These are phyloP conservation scores for Blastobotrys indianensis DNA, from an alignment of 1,139 yeast species.

Conservation along the genomic window DNA sequence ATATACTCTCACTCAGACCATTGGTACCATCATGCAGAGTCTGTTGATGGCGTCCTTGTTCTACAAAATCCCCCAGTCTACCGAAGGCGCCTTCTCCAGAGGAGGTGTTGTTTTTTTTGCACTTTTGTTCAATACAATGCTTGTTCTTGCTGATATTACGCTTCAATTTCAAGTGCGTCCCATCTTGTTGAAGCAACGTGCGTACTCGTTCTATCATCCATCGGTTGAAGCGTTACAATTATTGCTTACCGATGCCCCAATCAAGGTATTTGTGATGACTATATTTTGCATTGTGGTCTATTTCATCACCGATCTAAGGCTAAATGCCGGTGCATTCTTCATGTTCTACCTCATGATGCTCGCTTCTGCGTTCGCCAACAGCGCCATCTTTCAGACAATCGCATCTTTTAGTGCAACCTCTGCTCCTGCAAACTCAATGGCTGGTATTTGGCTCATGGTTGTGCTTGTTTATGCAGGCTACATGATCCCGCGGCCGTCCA, in stretches of 20 bases:
- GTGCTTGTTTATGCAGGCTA: conserved; percentile 47
- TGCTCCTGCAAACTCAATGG: conserved; percentile 49
- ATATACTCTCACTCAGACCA: conserved; percentile 42
- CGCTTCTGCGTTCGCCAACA: conserved; percentile 33
- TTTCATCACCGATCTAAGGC: conserved; percentile 36
- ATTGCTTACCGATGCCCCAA: conserved; percentile 35
- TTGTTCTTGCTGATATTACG: conserved; percentile 40
- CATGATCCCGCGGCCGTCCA: conserved; percentile 43
- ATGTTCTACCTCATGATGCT: conserved; percentile 33
- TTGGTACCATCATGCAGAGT: conserved; percentile 46
- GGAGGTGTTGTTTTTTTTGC: conserved; percentile 42
- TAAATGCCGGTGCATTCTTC: conserved; percentile 40
- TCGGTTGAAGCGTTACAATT: conserved; percentile 40
- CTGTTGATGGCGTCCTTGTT: conserved; percentile 49
- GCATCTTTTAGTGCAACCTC: conserved; percentile 51
- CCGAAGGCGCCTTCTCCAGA: conserved; percentile 48
- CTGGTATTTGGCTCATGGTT: conserved; percentile 42
- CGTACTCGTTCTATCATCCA: conserved; percentile 41
- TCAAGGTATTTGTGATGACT: conserved; percentile 30
- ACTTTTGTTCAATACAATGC: conserved; percentile 37
- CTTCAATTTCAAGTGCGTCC: conserved; percentile 37
- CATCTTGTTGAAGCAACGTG: conserved; percentile 39
- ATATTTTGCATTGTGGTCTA: conserved; percentile 36
- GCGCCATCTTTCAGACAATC: conserved; percentile 52
- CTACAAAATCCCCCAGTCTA: conserved; percentile 42